Conservation (phyloP, 1,284 basidiomycete species). For the Prillingera fragicola region DNA sequence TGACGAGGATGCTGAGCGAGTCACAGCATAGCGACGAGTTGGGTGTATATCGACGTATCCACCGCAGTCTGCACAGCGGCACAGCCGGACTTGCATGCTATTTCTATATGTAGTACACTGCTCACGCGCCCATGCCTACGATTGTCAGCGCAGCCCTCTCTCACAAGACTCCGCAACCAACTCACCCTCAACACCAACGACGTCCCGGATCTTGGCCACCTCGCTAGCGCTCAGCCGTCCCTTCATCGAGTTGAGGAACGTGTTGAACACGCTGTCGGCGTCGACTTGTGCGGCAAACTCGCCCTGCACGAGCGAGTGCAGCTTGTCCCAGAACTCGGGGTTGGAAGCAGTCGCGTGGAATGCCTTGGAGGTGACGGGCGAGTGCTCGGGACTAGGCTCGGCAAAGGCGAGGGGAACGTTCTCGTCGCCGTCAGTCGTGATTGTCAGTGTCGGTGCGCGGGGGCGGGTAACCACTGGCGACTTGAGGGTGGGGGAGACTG, state of each 20-base stretch:
- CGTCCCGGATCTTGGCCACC: conserved; percentile 48
- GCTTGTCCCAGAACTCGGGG: conserved; percentile 68
- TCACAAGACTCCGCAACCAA: too few species aligned
- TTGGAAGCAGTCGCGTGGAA: conserved; percentile 66
- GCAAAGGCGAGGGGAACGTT: not conserved
- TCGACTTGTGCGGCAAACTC: conserved; percentile 62
- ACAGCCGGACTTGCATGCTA: too few species aligned
- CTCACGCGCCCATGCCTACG: conserved; percentile 21
- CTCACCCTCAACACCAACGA: conserved; percentile 39
- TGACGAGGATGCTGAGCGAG: too few species aligned
- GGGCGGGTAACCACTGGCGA: conserved; percentile 27
- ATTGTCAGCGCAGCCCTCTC: too few species aligned
- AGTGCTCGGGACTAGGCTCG: conserved; percentile 3
- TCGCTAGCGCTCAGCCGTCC: conserved; percentile 43
- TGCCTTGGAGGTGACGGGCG: conserved; percentile 32
- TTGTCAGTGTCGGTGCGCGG: conserved; percentile 50
- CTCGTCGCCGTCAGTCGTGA: conserved; percentile 47
- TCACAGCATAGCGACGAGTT: too few species aligned
- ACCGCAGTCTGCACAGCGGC: too few species aligned
- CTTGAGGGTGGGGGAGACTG: conserved; percentile 11
- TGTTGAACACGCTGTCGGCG: conserved; percentile 49
- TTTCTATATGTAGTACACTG: too few species aligned
- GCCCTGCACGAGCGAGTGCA: conserved; percentile 63
- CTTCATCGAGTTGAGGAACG: conserved; percentile 45
- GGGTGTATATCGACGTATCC: too few species aligned